phyloP scores from a whole-genome alignment of 495 filamentous ascomycete species.

The Aspergillus funiculosus region DNA sequence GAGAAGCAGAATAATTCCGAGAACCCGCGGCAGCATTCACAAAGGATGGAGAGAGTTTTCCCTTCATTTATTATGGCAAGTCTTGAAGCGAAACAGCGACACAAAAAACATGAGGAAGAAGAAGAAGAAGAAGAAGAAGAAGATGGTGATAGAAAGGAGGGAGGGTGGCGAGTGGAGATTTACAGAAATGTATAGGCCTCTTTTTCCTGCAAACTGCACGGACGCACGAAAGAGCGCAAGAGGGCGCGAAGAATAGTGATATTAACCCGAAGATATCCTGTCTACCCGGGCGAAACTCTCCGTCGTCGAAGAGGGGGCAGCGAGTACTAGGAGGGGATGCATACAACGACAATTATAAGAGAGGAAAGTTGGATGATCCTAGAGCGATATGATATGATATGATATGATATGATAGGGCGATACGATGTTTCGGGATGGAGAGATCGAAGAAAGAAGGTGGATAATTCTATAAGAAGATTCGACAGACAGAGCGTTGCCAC shows the following conservation, averaged over 20 bases:
- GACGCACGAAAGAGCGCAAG: neutral
- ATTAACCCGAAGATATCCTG: neutral
- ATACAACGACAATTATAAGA: too few relatives aligned
- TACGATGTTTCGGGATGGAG: neutral
- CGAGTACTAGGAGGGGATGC: too few relatives aligned
- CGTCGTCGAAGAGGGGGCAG: too few relatives aligned
- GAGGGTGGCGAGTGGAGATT: slow-evolving; percentile 5
- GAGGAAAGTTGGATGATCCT: too few relatives aligned
- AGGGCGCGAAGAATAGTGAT: neutral
- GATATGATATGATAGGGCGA: neutral
- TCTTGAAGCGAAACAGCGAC: slow-evolving; percentile 5
- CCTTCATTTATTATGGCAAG: too few relatives aligned
- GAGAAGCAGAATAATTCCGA: too few relatives aligned
- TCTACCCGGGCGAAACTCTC: neutral
- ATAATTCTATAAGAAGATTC: slow-evolving; percentile 1
- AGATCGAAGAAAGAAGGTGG: neutral
- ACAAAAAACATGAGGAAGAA: neutral
- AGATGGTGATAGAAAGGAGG: neutral
- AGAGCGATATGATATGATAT: neutral
- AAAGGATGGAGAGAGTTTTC: too few relatives aligned
- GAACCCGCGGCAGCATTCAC: too few relatives aligned
- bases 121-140: neutral
- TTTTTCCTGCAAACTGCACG: neutral
- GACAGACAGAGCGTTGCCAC: slow-evolving; percentile 7
- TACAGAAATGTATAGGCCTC: neutral